These are phyloP conservation scores for Annona cherimola DNA, from an alignment of 164 flowering plant species.

Conservation along the genomic window DNA sequence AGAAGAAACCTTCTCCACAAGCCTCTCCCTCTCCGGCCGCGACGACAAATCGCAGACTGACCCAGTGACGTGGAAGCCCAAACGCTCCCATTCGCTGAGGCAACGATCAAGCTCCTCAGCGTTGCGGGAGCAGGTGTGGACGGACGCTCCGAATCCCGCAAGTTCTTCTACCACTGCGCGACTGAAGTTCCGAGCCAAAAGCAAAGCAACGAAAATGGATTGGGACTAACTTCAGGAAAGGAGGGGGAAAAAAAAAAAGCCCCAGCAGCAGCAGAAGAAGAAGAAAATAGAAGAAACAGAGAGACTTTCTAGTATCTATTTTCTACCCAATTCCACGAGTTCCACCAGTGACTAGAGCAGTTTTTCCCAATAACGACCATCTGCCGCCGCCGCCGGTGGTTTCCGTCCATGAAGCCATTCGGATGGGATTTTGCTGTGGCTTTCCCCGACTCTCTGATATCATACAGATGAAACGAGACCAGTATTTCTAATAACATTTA, in stretches of 20 bases:
- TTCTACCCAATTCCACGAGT: slow-evolving; percentile 42
- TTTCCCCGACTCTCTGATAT: background rate
- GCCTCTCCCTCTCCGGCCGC: slow-evolving; percentile 21
- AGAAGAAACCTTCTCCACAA: slow-evolving; percentile 27
- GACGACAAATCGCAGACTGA: slow-evolving; percentile 32
- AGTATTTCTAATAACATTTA: background rate
- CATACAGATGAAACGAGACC: background rate
- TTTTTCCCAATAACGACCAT: slow-evolving; percentile 34
- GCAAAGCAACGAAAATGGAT: background rate
- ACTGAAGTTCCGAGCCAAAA: slow-evolving; percentile 11
- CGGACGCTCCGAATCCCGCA: slow-evolving; percentile 36
- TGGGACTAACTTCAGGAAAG: background rate
- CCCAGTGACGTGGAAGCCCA: slow-evolving; percentile 35
- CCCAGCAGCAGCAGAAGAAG: background rate
- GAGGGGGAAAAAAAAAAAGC: background rate
- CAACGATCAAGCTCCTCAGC: slow-evolving; percentile 27
- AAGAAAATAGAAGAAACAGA: background rate
- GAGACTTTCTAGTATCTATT: background rate
- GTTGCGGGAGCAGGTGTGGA: slow-evolving; percentile 38
- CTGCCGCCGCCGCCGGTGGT: slow-evolving; percentile 7
- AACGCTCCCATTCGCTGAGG: slow-evolving; percentile 29
- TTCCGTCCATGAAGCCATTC: background rate
- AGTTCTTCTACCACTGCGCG: slow-evolving; percentile 42
- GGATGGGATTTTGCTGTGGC: too few relatives aligned
- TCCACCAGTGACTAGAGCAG: slow-evolving; percentile 46